Conservation (phyloP, 768 basidiomycete species). For the Leccinum broughii region DNA sequence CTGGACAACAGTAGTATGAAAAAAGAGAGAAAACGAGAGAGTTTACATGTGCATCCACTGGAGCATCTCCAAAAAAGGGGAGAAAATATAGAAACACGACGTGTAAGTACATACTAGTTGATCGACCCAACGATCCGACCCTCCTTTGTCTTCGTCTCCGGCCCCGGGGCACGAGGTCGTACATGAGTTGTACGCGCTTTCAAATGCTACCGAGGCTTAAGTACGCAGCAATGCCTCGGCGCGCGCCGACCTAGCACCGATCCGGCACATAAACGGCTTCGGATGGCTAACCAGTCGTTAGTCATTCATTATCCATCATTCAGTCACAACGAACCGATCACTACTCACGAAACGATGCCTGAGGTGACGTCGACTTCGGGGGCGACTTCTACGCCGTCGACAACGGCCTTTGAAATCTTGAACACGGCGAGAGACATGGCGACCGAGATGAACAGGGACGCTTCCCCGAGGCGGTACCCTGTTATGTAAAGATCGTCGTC, state of each 20-base stretch:
- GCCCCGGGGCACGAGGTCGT: background rate
- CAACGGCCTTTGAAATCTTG: constrained; percentile 41
- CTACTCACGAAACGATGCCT: constrained; percentile 45
- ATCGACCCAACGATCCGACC: background rate
- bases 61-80: background rate
- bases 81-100: background rate
- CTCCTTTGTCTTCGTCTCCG: background rate
- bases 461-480: constrained; percentile 34
- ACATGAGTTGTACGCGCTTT: background rate
- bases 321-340: background rate
- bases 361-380: constrained; percentile 45
- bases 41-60: background rate
- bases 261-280: constrained; percentile 54
- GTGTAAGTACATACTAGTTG: background rate
- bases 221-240: constrained; percentile 23
- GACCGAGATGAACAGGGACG: constrained; percentile 26
- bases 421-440: constrained; percentile 47
- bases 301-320: background rate
- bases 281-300: constrained; percentile 39
- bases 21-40: background rate
- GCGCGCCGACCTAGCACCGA: constrained; percentile 51
- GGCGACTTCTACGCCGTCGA: constrained; percentile 42
- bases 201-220: background rate
- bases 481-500: background rate
- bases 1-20: constrained; percentile 18